Percentiles rank a stretch among this genome's conserved stretches.
Evolutionary conservation across 2,329 filamentous ascomycete species (phyloP).

Genomic region (Sporothrix pseudoabietina): DNA sequence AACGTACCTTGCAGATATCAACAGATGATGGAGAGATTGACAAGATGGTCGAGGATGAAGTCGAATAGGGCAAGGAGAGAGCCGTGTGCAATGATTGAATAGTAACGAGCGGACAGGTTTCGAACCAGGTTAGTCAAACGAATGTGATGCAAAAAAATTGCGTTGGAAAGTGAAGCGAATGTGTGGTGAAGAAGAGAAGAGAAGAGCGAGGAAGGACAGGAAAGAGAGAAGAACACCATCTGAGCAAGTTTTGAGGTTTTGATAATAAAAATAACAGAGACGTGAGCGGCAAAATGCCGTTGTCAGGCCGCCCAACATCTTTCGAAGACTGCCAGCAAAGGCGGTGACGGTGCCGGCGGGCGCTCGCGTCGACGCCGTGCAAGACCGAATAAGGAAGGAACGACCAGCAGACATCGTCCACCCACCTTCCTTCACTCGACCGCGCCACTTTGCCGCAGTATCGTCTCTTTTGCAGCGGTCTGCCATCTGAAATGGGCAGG

Average conservation of each 20-base stretch:
- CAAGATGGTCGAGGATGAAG: background rate
- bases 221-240: background rate
- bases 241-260: no score
- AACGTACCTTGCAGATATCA: conserved; percentile 8
- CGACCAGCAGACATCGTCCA: background rate
- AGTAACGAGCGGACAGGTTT: conserved; percentile 9
- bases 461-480: background rate
- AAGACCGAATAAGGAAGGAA: background rate
- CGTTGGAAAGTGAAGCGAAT: background rate
- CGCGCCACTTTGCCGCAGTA: background rate
- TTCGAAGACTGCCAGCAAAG: background rate
- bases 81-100: background rate
- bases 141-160: background rate
- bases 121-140: conserved; percentile 4
- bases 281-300: background rate
- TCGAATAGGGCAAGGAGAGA: background rate
- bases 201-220: no score
- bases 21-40: background rate
- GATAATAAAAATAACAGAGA: background rate
- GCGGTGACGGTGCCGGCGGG: background rate
- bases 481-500: background rate
- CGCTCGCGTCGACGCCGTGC: background rate
- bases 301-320: background rate
- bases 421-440: background rate
- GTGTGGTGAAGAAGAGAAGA: background rate